Base-by-base conservation (phyloP, 2,329 filamentous ascomycete species). In the Didymella sp. region DNA sequence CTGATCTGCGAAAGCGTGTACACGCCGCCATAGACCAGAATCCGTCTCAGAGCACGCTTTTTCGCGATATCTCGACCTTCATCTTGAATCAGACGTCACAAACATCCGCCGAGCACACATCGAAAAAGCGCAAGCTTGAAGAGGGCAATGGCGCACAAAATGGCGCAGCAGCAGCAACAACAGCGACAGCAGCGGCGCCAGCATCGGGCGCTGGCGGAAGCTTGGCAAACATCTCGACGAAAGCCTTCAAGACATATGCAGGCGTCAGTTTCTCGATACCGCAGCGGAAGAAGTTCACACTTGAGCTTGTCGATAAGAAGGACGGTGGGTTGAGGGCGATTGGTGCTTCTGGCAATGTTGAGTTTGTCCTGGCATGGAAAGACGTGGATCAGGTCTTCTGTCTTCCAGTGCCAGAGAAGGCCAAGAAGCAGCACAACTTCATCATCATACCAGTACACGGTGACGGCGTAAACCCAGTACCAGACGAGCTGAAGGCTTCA, bases 361-460 rank as follows among this genome's bases (percentile, higher is more conserved):
- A 86, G 62, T 84, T 85, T 68, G 80, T 80, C 15, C 73, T 85
- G 31, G 69, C 77, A 0, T 77, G 83, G 76, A 73, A 75, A 51
- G 77, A 79, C 54, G 79, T 84, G 77, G 84, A 84, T 49, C 82
- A 87, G 68, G 78, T 85, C 46, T 79, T 88, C 62, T 86, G 84
- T 64, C 77, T 88, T 35, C 85, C 86, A 0, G 82, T 88, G 2
- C 86, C 86, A 5, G 86, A 88, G 64, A 88, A 88, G 67, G 81
- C 84, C 4, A 83, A 86, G 59, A 82, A 84, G 51, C 85, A 87
- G 65, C 84, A 84, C 73, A 87, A 86, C 64, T 88, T 87, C 68
- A 82, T 86, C 66, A 73, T 88, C 38, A 79, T 88, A 37, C 84
- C 86, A 2, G 73, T 79, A 25, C 77, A 80, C 47, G 80, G 76